Evolutionary conservation across 169 alveolate genomes (phyloP).

Genomic region (Toxoplasma gondii): DNA sequence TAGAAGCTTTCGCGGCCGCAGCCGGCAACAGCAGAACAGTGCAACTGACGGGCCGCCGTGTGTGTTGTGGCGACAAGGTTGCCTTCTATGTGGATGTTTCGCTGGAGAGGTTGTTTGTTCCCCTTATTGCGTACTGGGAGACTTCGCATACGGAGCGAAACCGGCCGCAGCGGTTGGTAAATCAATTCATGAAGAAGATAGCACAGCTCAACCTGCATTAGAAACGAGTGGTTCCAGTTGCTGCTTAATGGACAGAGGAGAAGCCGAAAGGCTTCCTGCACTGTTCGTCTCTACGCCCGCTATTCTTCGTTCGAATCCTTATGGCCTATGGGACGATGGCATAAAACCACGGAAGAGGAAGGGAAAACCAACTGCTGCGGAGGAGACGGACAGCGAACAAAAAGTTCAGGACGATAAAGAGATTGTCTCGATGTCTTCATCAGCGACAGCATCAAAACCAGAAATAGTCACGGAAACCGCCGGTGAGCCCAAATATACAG

Average conservation of each 20-base stretch:
- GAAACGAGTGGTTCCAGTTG: not conserved
- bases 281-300: not conserved
- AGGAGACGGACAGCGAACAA: not conserved
- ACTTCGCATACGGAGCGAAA: not conserved
- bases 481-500: not conserved
- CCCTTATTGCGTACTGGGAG: slow-evolving; percentile 9
- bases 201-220: not conserved
- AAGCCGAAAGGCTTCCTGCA: not conserved
- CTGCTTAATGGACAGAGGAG: not conserved
- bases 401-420: not conserved
- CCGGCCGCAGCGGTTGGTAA: not conserved
- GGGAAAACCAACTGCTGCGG: not conserved
- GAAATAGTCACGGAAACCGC: not conserved
- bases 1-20: not conserved
- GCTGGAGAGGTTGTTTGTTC: slow-evolving; percentile 27
- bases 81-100: slow-evolving; percentile 18
- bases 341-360: not conserved
- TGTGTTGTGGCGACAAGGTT: slow-evolving; percentile 35
- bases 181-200: not conserved
- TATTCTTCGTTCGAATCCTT: not conserved
- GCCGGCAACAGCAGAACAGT: not conserved
- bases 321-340: slow-evolving; percentile 36
- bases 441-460: not conserved
- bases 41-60: not conserved
- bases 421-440: not conserved